Base-by-base conservation (phyloP, 768 basidiomycete genomes). In the Kwoniella sp. region DNA sequence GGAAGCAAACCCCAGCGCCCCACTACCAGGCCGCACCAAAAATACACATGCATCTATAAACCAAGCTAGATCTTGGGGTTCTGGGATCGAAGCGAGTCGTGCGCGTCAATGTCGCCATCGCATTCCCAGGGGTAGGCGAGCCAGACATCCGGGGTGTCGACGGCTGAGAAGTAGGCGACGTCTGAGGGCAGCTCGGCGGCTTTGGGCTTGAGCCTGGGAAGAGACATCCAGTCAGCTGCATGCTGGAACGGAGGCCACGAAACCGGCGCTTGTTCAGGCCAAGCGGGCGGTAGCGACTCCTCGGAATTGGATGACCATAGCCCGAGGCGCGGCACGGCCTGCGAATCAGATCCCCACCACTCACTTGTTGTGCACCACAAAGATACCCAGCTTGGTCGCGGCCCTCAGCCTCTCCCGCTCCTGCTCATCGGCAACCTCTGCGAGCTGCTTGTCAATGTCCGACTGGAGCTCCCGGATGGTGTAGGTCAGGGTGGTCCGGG, bases 401-500 rank as follows among this genome's bases (percentile, higher is more conserved):
- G 84, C 76, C 0, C 80, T 80, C n/a, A 85, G 82, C 44, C 85
- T 84, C 60, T 91, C 84, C 15, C 80, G 74, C 72, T 88, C 86
- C 3, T 87, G 84, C 50, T 83, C 79, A 10, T 81, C 74, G 12
- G 88, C 75, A 60, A 86, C 87, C 38, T 73, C 72, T 62, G 88
- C 87, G 20, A 74, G 60, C 62, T 78, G 75, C 43, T 73, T 62
- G 26, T 72, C 63, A 44, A 95, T 86, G 69, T 99, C 95, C 73
- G 85, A 87, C 69, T 84, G 80, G 25, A 99, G 83, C 74, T 99
- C 95, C 7, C 81, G 79, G 39, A 96, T 77, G 3, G 92, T 91
- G 67, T 98, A 99, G 88, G 86, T 82, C 8, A 95, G 80, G 1
- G 91, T 95, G 76, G 86, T 89, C 63, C 72, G 66, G 17, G 75